Percentiles rank a stretch among this genome's conserved stretches.
Conservation (phyloP, 2,329 filamentous ascomycete species). For the Sclerotinia spermophila region DNA sequence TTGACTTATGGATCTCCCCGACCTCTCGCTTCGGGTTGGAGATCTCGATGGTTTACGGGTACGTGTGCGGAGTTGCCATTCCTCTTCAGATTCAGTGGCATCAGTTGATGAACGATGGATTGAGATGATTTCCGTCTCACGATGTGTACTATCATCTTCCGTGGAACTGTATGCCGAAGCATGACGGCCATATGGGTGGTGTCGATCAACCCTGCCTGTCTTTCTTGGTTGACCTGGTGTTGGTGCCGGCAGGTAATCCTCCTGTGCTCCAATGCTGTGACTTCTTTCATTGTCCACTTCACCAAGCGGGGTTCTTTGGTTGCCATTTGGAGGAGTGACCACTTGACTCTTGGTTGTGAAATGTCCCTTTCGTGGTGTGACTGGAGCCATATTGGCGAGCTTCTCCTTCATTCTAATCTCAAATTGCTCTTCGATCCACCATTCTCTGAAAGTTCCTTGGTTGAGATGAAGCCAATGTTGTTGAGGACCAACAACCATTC, state of each 20-base stretch:
- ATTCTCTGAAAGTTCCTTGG: slow-evolving; percentile 95
- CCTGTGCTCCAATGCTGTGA: slow-evolving; percentile 64
- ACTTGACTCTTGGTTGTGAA: slow-evolving; percentile 63
- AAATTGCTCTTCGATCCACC: slow-evolving; percentile 74
- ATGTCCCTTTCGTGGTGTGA: slow-evolving; percentile 58
- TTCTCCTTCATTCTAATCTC: slow-evolving; percentile 50
- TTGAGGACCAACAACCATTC: slow-evolving; percentile 98
- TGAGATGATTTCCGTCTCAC: slow-evolving; percentile 56
- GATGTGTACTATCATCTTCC: slow-evolving; percentile 51
- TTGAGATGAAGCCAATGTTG: slow-evolving; percentile 99
- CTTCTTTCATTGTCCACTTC: slow-evolving; percentile 79
- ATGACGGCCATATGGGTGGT: slow-evolving; percentile 67
- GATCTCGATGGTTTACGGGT: slow-evolving; percentile 63
- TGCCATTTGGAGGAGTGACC: slow-evolving; percentile 80
- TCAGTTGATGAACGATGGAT: slow-evolving; percentile 59
- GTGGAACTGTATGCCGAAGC: slow-evolving; percentile 42
- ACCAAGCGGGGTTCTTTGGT: slow-evolving; percentile 78
- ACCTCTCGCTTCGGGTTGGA: slow-evolving; percentile 55
- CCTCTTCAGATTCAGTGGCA: slow-evolving; percentile 74
- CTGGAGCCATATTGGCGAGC: slow-evolving; percentile 46
- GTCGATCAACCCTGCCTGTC: slow-evolving; percentile 68
- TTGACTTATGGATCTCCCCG: slow-evolving; percentile 65
- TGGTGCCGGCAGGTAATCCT: slow-evolving; percentile 90
- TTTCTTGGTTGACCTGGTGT: slow-evolving; percentile 96
- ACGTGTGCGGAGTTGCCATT: slow-evolving; percentile 68